Percentiles rank a stretch among this genome's conserved stretches.
phyloP scores from a whole-genome alignment of 2,329 filamentous ascomycete species.

The Aspergillus aculeatinus region DNA sequence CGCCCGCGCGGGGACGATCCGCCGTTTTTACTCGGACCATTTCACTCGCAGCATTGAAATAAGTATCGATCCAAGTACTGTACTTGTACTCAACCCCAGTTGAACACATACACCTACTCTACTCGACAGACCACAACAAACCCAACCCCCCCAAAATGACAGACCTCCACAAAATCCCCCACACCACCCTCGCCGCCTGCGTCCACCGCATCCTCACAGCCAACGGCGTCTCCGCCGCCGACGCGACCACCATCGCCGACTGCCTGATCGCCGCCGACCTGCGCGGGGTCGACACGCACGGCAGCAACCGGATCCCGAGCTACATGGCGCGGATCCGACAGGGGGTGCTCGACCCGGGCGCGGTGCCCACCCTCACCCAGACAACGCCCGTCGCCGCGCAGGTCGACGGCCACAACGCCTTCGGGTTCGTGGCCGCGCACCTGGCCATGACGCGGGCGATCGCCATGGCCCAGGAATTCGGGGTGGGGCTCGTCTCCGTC shows the following conservation, averaged over 20 bases:
- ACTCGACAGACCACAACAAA: background rate
- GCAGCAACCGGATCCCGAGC: slow-evolving; percentile 73
- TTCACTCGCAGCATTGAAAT: no score
- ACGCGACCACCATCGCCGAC: slow-evolving; percentile 63
- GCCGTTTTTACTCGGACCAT: no score
- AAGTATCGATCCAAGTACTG: no score
- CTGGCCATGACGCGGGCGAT: slow-evolving; percentile 67
- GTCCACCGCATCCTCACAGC: slow-evolving; percentile 28
- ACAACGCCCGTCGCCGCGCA: slow-evolving; percentile 70
- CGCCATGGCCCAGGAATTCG: slow-evolving; percentile 61
- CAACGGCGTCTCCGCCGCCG: slow-evolving; percentile 57
- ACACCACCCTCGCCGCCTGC: slow-evolving; percentile 23
- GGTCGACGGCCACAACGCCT: slow-evolving; percentile 67
- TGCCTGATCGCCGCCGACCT: slow-evolving; percentile 74
- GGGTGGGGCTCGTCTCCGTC: slow-evolving; percentile 74
- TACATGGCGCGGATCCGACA: slow-evolving; percentile 73
- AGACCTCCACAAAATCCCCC: slow-evolving; percentile 13
- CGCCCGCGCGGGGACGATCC: no score
- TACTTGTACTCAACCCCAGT: no score
- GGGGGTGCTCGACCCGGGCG: slow-evolving; percentile 64
- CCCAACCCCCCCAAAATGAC: slow-evolving; percentile 3
- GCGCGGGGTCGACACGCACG: slow-evolving; percentile 76
- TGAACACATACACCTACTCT: no score
- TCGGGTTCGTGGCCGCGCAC: slow-evolving; percentile 71
- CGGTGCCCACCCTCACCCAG: slow-evolving; percentile 58